Conservation (phyloP, 108 stramenopile genomes). For the Chaetoceros tenuissimus region DNA sequence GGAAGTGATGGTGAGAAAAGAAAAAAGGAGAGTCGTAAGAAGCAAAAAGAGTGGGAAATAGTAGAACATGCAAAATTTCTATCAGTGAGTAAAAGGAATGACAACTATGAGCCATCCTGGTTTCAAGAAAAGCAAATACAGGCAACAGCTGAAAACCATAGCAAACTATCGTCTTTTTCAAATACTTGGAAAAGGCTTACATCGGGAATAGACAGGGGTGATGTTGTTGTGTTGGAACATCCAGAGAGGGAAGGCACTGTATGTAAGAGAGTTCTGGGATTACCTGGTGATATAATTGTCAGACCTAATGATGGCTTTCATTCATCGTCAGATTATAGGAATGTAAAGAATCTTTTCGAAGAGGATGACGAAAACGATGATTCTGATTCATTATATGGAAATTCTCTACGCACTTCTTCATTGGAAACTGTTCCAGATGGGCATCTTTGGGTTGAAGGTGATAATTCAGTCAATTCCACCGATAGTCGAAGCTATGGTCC, state of each 20-base stretch:
- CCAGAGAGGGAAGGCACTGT: conserved; percentile 77
- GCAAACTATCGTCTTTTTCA: conserved; percentile 9
- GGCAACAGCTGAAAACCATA: background rate
- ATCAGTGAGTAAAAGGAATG: background rate
- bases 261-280: conserved; percentile 89
- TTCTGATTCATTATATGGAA: background rate
- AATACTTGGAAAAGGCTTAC: conserved; percentile 37
- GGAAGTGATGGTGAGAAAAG: conserved; percentile 30
- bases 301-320: conserved; percentile 16
- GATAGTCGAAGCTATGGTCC: conserved; percentile 90
- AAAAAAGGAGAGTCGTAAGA: conserved; percentile 4
- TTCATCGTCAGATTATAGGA: conserved; percentile 7
- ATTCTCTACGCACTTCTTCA: conserved; percentile 2
- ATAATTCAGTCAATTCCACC: conserved; percentile 76
- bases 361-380: conserved; percentile 6
- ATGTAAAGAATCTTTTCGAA: background rate
- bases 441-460: conserved; percentile 93
- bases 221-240: conserved; percentile 85
- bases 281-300: conserved; percentile 80
- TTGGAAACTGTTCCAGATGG: conserved; percentile 67
- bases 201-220: conserved; percentile 64
- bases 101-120: background rate
- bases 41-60: conserved; percentile 16
- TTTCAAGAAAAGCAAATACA: background rate
- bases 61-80: background rate